Percentiles rank a stretch among this genome's conserved stretches.
phyloP scores from a whole-genome alignment of 2,329 filamentous ascomycete species.

The Verticillium dahliae region DNA sequence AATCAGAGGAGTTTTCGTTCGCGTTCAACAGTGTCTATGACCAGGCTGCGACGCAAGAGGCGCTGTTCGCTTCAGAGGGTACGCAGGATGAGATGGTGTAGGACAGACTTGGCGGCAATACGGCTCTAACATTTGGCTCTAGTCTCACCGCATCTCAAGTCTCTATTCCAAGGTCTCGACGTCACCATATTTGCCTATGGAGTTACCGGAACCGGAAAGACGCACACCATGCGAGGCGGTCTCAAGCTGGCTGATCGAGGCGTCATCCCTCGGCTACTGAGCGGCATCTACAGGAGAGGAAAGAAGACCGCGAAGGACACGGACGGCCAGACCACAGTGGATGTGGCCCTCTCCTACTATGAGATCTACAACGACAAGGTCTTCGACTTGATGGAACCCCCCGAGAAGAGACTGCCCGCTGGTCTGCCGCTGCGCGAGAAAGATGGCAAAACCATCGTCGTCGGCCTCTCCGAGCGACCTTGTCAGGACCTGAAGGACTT shows the following conservation, averaged over 20 bases:
- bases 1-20: constrained; percentile 85
- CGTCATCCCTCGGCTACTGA: constrained; percentile 79
- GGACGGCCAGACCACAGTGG: constrained; percentile 60
- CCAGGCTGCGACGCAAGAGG: constrained; percentile 71
- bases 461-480: constrained; percentile 74
- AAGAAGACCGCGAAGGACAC: constrained; percentile 82
- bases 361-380: constrained; percentile 98
- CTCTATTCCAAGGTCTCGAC: constrained; percentile 83
- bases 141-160: constrained; percentile 88
- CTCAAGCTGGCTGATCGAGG: constrained; percentile 80
- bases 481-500: constrained; percentile 87
- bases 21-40: constrained; percentile 93
- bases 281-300: constrained; percentile 75
- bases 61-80: constrained; percentile 87
- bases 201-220: constrained; percentile 89
- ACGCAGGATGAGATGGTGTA: constrained; percentile 20
- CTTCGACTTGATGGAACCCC: constrained; percentile 81
- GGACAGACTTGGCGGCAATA: background rate
- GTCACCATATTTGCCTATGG: constrained; percentile 90
- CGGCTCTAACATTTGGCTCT: constrained; percentile 5
- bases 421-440: constrained; percentile 81
- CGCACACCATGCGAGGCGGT: constrained; percentile 91
- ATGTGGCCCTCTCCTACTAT: constrained; percentile 81
- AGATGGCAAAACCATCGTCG: constrained; percentile 79
- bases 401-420: constrained; percentile 75